These are phyloP conservation scores for Calocera cornea DNA, from an alignment of 768 basidiomycete species.

Conservation along the genomic window DNA sequence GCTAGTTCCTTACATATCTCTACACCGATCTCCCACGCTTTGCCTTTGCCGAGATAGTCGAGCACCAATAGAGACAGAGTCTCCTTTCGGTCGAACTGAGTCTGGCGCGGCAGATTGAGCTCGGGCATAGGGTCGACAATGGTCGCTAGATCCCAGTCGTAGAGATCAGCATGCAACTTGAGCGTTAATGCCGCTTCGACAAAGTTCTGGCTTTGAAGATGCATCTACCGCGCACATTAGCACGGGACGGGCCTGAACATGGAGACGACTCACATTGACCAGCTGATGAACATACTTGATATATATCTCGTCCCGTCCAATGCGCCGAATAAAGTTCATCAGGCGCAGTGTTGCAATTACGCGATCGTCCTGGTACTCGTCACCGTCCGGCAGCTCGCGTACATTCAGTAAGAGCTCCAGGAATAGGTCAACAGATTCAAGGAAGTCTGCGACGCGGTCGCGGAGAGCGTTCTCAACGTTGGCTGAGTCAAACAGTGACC, in stretches of 20 bases:
- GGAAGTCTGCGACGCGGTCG: slow-evolving; percentile 62
- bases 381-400: slow-evolving; percentile 77
- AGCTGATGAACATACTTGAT: slow-evolving; percentile 94
- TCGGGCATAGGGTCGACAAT: slow-evolving; percentile 83
- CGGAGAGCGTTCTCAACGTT: slow-evolving; percentile 69
- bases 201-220: slow-evolving; percentile 76
- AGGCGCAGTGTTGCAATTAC: slow-evolving; percentile 81
- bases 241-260: neutral
- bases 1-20: slow-evolving; percentile 87
- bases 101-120: slow-evolving; percentile 79
- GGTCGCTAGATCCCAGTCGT: slow-evolving; percentile 73
- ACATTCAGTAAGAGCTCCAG: slow-evolving; percentile 79
- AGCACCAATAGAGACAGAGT: slow-evolving; percentile 80
- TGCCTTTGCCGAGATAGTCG: slow-evolving; percentile 94
- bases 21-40: slow-evolving; percentile 93
- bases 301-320: slow-evolving; percentile 86
- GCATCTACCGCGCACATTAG: slow-evolving; percentile 42
- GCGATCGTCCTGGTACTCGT: slow-evolving; percentile 88
- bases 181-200: slow-evolving; percentile 88
- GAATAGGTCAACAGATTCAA: slow-evolving; percentile 85
- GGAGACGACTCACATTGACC: slow-evolving; percentile 50
- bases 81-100: slow-evolving; percentile 87
- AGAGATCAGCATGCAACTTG: slow-evolving; percentile 85
- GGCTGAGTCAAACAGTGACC: slow-evolving; percentile 74
- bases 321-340: slow-evolving; percentile 87